Evolutionary conservation across 106 monocot species (phyloP).

Genomic region (Agapanthus africanus): DNA sequence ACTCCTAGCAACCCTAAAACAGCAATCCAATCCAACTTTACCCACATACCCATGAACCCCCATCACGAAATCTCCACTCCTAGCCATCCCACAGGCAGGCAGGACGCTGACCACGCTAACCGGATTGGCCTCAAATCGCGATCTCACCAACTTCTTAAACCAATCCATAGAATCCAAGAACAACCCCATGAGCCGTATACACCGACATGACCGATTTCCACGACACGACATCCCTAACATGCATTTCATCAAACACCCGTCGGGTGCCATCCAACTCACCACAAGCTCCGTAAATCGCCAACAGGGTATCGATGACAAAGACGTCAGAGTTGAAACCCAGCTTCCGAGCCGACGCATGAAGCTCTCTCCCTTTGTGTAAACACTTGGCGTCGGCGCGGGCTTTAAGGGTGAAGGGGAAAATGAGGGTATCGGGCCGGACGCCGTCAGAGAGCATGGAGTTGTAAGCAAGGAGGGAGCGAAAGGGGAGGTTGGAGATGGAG

Average conservation of each 20-base stretch:
- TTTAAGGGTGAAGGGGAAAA: slow-evolving; percentile 16
- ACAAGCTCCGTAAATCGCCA: slow-evolving; percentile 18
- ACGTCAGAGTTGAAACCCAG: slow-evolving; percentile 7
- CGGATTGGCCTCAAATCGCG: slow-evolving; percentile 36
- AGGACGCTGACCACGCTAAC: slow-evolving; percentile 56
- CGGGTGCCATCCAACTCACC: slow-evolving; percentile 8
- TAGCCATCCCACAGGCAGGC: slow-evolving; percentile 32
- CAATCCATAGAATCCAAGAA: slow-evolving; percentile 17
- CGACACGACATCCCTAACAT: slow-evolving; percentile 9
- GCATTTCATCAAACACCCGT: slow-evolving; percentile 16
- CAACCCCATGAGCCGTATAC: slow-evolving; percentile 20
- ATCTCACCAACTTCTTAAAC: slow-evolving; percentile 36
- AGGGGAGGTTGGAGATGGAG: slow-evolving; percentile 4
- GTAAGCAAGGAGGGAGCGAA: slow-evolving; percentile 16
- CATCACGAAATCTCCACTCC: slow-evolving; percentile 29
- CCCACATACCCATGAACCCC: slow-evolving; percentile 50
- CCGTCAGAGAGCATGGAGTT: slow-evolving; percentile 2
- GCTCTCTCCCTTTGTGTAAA: slow-evolving; percentile 14
- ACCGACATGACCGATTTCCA: slow-evolving; percentile 52
- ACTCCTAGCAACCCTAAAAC: slow-evolving; percentile 50
- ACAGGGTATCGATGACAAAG: slow-evolving; percentile 14
- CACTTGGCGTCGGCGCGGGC: slow-evolving; percentile 14
- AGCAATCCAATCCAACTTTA: slow-evolving; percentile 52
- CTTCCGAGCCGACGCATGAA: slow-evolving; percentile 14
- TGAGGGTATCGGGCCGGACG: slow-evolving; percentile 12